Evolutionary conservation across 2,329 filamentous ascomycete genomes (phyloP).

Genomic region (Pestalotiopsis sp.): DNA sequence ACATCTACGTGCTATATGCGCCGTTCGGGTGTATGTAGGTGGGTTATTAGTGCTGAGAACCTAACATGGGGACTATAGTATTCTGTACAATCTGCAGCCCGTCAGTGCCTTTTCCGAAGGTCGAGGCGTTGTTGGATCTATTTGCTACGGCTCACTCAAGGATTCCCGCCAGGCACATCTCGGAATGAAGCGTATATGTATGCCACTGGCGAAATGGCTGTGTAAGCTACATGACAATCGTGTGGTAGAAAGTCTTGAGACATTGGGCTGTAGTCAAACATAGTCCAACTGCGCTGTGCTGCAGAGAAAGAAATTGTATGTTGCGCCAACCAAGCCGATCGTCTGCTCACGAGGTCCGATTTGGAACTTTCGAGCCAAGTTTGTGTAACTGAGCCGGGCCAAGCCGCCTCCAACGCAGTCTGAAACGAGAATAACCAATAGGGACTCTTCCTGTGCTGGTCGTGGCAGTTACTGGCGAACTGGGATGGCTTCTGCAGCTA

Average conservation of each 20-base stretch:
- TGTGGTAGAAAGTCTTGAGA: background rate
- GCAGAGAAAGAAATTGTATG: background rate
- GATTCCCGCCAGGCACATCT: background rate
- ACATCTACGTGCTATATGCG: background rate
- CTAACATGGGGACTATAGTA: background rate
- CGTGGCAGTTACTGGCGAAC: background rate
- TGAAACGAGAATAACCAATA: background rate
- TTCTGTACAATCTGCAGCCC: background rate
- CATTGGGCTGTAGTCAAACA: background rate
- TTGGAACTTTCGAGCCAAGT: background rate
- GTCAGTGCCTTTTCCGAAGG: background rate
- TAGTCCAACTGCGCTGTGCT: background rate
- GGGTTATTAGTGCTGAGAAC: background rate
- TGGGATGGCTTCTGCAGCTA: background rate
- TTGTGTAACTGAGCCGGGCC: background rate
- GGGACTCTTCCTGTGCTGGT: background rate
- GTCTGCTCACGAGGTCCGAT: background rate
- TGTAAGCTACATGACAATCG: background rate
- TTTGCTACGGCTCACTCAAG: background rate
- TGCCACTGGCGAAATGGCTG: background rate
- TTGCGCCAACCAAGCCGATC: background rate
- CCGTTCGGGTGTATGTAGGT: background rate
- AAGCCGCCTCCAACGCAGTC: background rate
- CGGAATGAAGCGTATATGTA: background rate
- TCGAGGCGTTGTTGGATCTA: background rate